Evolutionary conservation across 2,329 filamentous ascomycete genomes (phyloP).

Genomic region (Penicillium sp.): DNA sequence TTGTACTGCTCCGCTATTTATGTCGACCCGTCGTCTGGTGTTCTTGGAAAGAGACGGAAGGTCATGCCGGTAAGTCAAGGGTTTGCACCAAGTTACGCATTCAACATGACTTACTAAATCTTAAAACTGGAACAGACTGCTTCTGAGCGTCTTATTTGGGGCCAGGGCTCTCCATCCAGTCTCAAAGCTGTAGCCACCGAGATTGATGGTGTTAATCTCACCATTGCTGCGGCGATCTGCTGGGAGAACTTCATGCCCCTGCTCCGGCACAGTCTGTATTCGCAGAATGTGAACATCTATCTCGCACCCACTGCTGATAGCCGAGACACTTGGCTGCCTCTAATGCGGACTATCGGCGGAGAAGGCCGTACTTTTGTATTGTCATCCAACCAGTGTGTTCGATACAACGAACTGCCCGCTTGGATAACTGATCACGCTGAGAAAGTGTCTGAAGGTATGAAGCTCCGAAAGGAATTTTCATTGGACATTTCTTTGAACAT

Average conservation of each 20-base stretch:
- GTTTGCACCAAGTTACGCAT: neutral
- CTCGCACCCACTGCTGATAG: slow-evolving; percentile 86
- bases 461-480: slow-evolving; percentile 24
- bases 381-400: slow-evolving; percentile 79
- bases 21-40: slow-evolving; percentile 69
- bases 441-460: slow-evolving; percentile 30
- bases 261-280: slow-evolving; percentile 77
- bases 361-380: slow-evolving; percentile 86
- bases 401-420: slow-evolving; percentile 54
- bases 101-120: neutral
- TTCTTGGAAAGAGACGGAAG: slow-evolving; percentile 83
- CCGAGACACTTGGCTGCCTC: slow-evolving; percentile 74
- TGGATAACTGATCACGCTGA: slow-evolving; percentile 50
- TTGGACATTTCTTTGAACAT: neutral
- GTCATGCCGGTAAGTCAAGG: slow-evolving; percentile 73
- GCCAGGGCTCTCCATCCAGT: slow-evolving; percentile 75
- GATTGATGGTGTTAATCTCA: slow-evolving; percentile 75
- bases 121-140: slow-evolving; percentile 58
- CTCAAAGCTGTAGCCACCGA: slow-evolving; percentile 74
- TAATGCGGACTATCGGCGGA: slow-evolving; percentile 78
- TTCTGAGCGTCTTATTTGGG: slow-evolving; percentile 81
- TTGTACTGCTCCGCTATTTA: slow-evolving; percentile 83
- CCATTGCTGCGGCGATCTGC: slow-evolving; percentile 83
- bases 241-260: slow-evolving; percentile 98
- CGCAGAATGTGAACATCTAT: slow-evolving; percentile 88